These are phyloP conservation scores for Arthroderma sp. DNA, from an alignment of 2,329 filamentous ascomycete species.

Conservation along the genomic window DNA sequence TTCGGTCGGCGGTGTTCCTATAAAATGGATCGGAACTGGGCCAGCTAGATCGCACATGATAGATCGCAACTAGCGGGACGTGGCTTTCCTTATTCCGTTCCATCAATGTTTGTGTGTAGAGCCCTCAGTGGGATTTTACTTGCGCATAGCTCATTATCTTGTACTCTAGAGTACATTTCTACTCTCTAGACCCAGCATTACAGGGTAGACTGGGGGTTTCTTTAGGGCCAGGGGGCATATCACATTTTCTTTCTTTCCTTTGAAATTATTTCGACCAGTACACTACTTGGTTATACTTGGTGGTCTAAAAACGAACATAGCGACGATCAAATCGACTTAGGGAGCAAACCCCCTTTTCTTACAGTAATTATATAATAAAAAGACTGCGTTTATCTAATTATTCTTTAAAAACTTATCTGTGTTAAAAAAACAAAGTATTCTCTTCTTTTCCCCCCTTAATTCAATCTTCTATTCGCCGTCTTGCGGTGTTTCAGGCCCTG, in stretches of 20 bases:
- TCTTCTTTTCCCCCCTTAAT: too few relatives aligned
- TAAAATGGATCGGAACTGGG: slow-evolving; percentile 54
- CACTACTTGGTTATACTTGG: too few relatives aligned
- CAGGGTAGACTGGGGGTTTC: not conserved
- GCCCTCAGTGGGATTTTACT: not conserved
- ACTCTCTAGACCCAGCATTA: not conserved
- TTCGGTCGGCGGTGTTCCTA: slow-evolving; percentile 42
- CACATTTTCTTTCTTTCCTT: not conserved
- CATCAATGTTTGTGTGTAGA: not conserved
- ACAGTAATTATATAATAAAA: too few relatives aligned
- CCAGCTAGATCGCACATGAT: slow-evolving; percentile 53
- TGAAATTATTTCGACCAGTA: too few relatives aligned
- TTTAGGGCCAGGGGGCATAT: not conserved
- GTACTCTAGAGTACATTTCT: not conserved
- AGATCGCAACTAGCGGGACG: slow-evolving; percentile 24
- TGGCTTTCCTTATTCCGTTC: not conserved
- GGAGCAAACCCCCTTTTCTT: too few relatives aligned
- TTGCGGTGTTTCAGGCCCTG: not conserved
- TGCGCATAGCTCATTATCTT: not conserved
- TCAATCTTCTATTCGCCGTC: too few relatives aligned
- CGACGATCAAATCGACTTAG: too few relatives aligned
- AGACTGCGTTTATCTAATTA: too few relatives aligned
- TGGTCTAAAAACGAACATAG: too few relatives aligned
- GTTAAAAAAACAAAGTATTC: too few relatives aligned
- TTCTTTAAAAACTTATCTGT: too few relatives aligned